Base-by-base conservation (phyloP, 2,329 filamentous ascomycete species). In the Penicillium sp. region DNA sequence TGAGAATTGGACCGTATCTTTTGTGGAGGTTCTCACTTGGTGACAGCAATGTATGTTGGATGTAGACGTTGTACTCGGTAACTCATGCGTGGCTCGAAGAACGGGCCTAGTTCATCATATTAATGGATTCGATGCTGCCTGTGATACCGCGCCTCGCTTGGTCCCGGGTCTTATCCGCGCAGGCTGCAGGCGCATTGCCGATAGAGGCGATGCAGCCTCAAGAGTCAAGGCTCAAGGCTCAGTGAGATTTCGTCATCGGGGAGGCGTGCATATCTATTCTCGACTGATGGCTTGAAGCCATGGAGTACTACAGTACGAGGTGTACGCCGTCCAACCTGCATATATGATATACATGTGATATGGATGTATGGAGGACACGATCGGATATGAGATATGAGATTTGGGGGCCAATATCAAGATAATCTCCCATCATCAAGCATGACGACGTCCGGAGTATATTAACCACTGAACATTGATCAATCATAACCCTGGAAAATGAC, bases 121-220 rank as follows among this genome's bases (percentile, higher is more conserved):
- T 30, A 49, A 17, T 9, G 37, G 26, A 35, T 30, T 28, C 42
- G 57, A 55, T 35, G 49, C 35, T 45, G 26, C 47, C 50, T 65
- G 65, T 61, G 63, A 65, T 61, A 64, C 56, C 49, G 49, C 65
- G 53, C 35, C 26, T 49, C 15, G 8, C 17, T 15, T n/a, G 28
- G 24, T 33, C 56, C 56, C 40, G 15, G 28, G 33, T 58, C 53
- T 51, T 19, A 49, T 58, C 37, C 54, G 45, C 10, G 28, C 44
- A 28, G 19, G 24, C 38, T 57, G 45, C 45, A 51, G 55, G 45
- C 35, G 47, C 47, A 50, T 8, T 58, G 45, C 56, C 33, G 45
- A 51, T 58, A 42, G 35, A 26, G 35, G 26, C 45, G 45, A 49
- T 49, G 45, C 15, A 49, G 49, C 28, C 49, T 51, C 28, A 13